Evolutionary conservation across 495 filamentous ascomycete genomes (phyloP).

Genomic region (Penicillium fimorum): DNA sequence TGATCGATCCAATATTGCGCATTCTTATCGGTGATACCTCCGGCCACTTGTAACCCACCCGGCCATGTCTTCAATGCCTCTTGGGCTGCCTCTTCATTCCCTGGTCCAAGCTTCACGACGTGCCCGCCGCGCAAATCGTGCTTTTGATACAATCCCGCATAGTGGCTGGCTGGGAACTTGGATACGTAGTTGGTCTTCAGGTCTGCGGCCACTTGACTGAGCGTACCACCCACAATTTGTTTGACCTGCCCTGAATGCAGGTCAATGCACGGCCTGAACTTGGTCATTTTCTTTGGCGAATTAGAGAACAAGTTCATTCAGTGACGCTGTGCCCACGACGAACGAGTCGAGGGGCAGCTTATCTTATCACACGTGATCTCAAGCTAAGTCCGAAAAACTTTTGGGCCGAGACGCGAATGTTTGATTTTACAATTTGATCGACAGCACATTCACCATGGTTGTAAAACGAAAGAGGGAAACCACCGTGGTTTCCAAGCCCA

Average conservation of each 20-base stretch:
- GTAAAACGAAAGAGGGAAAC: slow-evolving; percentile 43
- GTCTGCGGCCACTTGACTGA: slow-evolving; percentile 60
- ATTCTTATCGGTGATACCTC: slow-evolving; percentile 83
- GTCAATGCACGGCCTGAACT: slow-evolving; percentile 95
- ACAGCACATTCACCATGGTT: slow-evolving; percentile 24
- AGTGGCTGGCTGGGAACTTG: slow-evolving; percentile 73
- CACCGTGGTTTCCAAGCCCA: slow-evolving; percentile 31
- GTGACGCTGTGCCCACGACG: background rate
- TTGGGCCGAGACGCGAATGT: slow-evolving; percentile 3
- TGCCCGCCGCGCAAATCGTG: slow-evolving; percentile 75
- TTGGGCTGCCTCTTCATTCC: slow-evolving; percentile 74
- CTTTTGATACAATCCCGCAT: slow-evolving; percentile 72
- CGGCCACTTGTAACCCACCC: slow-evolving; percentile 77
- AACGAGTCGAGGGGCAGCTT: slow-evolving; percentile 31
- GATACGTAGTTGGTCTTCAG: slow-evolving; percentile 92
- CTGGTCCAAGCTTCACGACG: slow-evolving; percentile 92
- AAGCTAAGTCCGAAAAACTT: slow-evolving; percentile 21
- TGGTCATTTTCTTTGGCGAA: slow-evolving; percentile 64
- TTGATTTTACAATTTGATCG: slow-evolving; percentile 3
- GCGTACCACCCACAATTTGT: slow-evolving; percentile 94
- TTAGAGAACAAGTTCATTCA: slow-evolving; percentile 12
- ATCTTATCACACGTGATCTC: slow-evolving; percentile 48
- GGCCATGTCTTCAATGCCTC: slow-evolving; percentile 78
- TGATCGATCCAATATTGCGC: slow-evolving; percentile 80
- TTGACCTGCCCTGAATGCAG: slow-evolving; percentile 94